phyloP scores from a whole-genome alignment of 1,284 basidiomycete species.

The Hortiboletus rubellus region DNA sequence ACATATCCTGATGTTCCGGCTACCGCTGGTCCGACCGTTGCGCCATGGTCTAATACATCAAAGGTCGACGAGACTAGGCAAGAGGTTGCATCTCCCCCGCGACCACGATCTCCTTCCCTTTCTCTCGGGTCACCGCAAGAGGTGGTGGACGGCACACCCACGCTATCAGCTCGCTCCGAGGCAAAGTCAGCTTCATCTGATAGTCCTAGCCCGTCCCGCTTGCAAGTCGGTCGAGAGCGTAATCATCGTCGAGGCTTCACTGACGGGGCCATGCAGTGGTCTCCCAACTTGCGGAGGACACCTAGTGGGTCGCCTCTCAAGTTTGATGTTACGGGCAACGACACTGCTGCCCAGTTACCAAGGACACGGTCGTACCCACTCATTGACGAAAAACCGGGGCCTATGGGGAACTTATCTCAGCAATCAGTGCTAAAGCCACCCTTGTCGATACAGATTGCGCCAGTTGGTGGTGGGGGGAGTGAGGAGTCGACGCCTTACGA shows the following conservation, averaged over 20 bases:
- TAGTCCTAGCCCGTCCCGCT: conserved; percentile 33
- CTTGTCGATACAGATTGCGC: conserved; percentile 20
- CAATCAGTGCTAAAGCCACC: conserved; percentile 10
- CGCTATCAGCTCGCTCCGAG: conserved; percentile 8
- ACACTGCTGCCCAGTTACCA: conserved; percentile 8
- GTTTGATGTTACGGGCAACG: conserved; percentile 8
- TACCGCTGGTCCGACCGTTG: conserved; percentile 21
- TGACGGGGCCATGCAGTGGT: conserved; percentile 30
- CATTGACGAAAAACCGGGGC: conserved; percentile 16
- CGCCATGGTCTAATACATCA: conserved; percentile 39
- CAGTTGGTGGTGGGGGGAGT: conserved; percentile 30
- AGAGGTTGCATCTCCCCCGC: background rate
- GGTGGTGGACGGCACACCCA: conserved; percentile 9
- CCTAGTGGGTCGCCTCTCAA: conserved; percentile 43
- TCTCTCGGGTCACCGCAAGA: conserved; percentile 46
- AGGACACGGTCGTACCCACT: conserved; percentile 43
- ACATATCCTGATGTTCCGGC: conserved; percentile 38
- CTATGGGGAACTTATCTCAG: background rate
- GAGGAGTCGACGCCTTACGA: conserved; percentile 59
- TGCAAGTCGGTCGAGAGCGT: conserved; percentile 25
- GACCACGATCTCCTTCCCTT: background rate
- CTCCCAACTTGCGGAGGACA: conserved; percentile 40
- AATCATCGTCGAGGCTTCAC: conserved; percentile 54
- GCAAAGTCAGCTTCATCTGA: conserved; percentile 12
- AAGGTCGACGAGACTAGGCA: background rate